These are phyloP conservation scores for Ophiostoma angusticollis DNA, from an alignment of 2,329 filamentous ascomycete species.

Conservation along the genomic window DNA sequence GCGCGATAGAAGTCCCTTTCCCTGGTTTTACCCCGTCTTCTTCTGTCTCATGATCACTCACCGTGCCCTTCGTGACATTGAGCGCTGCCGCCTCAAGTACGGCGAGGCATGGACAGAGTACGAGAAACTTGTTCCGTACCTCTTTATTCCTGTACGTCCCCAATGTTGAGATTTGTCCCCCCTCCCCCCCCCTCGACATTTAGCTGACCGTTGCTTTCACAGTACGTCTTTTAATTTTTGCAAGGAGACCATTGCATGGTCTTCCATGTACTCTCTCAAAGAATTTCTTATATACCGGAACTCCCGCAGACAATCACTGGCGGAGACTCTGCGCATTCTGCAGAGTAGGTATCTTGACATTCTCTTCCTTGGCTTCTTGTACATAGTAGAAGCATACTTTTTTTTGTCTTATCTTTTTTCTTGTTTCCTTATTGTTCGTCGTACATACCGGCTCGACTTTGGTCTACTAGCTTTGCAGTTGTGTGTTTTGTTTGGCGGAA, in stretches of 20 bases:
- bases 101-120: slow-evolving; percentile 24
- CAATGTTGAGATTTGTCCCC: too few species aligned
- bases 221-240: background rate
- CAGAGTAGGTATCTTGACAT: background rate
- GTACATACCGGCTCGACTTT: too few species aligned
- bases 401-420: background rate
- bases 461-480: too few species aligned
- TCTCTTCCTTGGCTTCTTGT: slow-evolving; percentile 7
- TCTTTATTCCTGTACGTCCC: slow-evolving; percentile 37
- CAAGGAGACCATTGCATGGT: background rate
- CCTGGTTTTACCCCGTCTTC: slow-evolving; percentile 84
- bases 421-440: slow-evolving; percentile 1
- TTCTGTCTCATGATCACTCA: slow-evolving; percentile 73
- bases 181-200: too few species aligned
- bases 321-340: too few species aligned
- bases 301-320: too few species aligned
- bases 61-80: slow-evolving; percentile 63
- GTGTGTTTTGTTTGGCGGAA: too few species aligned
- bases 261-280: background rate
- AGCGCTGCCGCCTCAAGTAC: slow-evolving; percentile 67
- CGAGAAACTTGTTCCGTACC: slow-evolving; percentile 17
- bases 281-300: background rate
- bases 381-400: slow-evolving; percentile 7
- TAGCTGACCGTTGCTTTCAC: too few species aligned
- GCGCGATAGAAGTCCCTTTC: slow-evolving; percentile 57